phyloP scores from a whole-genome alignment of 140 eudicot genomes.

The Eryngium alpinum region DNA sequence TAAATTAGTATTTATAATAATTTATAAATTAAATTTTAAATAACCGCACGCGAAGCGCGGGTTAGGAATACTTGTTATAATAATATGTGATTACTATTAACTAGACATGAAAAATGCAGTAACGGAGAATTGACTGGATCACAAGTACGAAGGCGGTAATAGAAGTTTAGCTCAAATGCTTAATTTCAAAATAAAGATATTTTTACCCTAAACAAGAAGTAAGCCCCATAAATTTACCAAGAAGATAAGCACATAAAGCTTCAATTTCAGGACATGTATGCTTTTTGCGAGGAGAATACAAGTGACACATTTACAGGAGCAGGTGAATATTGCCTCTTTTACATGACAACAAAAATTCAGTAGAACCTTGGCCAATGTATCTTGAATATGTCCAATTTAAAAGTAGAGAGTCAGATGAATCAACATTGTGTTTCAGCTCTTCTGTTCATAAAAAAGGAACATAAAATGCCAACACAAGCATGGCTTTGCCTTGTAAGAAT shows the following conservation, averaged over 20 bases:
- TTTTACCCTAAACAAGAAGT: too few species aligned
- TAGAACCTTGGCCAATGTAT: neutral
- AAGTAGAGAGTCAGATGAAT: neutral
- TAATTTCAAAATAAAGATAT: neutral
- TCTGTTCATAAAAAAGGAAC: too few species aligned
- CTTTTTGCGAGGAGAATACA: neutral
- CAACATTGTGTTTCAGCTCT: neutral
- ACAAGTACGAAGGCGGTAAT: neutral
- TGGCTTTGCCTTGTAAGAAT: too few species aligned
- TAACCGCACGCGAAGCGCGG: too few species aligned
- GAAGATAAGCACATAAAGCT: neutral
- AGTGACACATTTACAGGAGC: neutral
- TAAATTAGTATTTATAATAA: too few species aligned
- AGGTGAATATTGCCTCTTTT: conserved; percentile 11
- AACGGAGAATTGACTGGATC: neutral
- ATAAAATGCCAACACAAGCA: too few species aligned
- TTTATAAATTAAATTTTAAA: too few species aligned
- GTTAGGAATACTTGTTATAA: too few species aligned
- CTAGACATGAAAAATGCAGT: neutral
- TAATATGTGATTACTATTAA: neutral
- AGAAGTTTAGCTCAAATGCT: neutral
- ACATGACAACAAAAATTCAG: neutral
- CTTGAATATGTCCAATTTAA: neutral
- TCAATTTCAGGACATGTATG: conserved; percentile 4
- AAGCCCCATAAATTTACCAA: neutral